phyloP scores from a whole-genome alignment of 225 moss, liverwort and hornwort species.

The Physcomitrium patens region DNA sequence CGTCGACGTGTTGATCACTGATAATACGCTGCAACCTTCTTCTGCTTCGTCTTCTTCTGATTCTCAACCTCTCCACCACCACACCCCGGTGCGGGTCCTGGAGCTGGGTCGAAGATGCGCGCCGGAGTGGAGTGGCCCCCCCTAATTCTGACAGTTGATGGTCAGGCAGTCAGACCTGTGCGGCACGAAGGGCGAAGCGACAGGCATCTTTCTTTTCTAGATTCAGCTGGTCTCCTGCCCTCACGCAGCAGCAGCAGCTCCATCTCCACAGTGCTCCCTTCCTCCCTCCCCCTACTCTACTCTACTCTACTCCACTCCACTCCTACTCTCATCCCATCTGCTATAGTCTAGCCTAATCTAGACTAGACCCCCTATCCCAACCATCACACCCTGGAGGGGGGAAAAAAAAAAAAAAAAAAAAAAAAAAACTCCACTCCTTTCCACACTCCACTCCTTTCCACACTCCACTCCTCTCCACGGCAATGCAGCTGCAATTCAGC shows the following conservation, averaged over 20 bases:
- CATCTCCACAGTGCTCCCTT: conserved; percentile 13
- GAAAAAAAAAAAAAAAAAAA: no score
- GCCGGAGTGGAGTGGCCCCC: conserved; percentile 25
- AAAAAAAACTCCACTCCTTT: no score
- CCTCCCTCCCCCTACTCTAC: not conserved
- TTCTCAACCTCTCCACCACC: no score
- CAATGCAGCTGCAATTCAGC: no score
- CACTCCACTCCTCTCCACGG: no score
- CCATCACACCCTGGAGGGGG: no score
- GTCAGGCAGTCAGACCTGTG: conserved; percentile 41
- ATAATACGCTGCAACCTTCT: not conserved
- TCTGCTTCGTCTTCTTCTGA: no score
- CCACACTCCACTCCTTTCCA: no score
- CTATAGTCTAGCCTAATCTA: no score
- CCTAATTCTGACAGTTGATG: conserved; percentile 21
- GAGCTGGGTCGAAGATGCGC: not conserved
- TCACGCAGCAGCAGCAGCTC: conserved; percentile 46
- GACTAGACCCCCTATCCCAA: no score
- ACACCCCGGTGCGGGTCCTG: no score
- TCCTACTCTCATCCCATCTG: not conserved
- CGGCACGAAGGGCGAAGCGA: conserved; percentile 32
- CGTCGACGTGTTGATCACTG: conserved; percentile 11
- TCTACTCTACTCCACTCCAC: not conserved
- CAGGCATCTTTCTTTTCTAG: conserved; percentile 50
- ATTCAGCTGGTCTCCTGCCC: conserved; percentile 68